Evolutionary conservation across 2,329 filamentous ascomycete genomes (phyloP).

Genomic region (Calonectria pseudoreteaudii): DNA sequence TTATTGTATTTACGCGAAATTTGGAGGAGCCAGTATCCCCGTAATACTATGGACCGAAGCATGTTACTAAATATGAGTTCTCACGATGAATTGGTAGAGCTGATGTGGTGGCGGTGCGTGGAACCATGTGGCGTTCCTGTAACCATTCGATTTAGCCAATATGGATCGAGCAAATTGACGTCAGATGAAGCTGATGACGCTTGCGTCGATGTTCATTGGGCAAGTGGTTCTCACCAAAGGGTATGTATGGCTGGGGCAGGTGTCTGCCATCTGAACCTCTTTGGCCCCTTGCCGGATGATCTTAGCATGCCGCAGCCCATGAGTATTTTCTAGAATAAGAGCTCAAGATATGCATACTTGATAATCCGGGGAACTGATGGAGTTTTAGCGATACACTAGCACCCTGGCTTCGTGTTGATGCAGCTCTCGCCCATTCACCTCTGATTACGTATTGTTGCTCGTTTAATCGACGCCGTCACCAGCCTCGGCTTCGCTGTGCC

Average conservation of each 20-base stretch:
- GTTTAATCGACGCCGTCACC: not conserved
- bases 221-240: not conserved
- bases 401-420: not conserved
- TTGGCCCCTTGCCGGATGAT: not conserved
- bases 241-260: not conserved
- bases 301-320: not conserved
- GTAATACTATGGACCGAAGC: no score
- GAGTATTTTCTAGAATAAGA: not conserved
- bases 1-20: not conserved
- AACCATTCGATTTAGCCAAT: not conserved
- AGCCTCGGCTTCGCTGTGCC: not conserved
- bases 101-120: not conserved
- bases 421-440: not conserved
- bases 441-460: not conserved
- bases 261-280: not conserved
- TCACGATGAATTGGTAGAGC: not conserved
- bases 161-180: not conserved
- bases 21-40: not conserved
- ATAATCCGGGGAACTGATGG: not conserved
- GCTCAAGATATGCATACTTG: not conserved
- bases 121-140: not conserved
- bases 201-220: not conserved
- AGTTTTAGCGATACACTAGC: not conserved
- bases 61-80: no score
- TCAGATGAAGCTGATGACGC: not conserved